Conservation (phyloP, 805 yeast genomes). For the Isabelozyma pseudorhagii region DNA sequence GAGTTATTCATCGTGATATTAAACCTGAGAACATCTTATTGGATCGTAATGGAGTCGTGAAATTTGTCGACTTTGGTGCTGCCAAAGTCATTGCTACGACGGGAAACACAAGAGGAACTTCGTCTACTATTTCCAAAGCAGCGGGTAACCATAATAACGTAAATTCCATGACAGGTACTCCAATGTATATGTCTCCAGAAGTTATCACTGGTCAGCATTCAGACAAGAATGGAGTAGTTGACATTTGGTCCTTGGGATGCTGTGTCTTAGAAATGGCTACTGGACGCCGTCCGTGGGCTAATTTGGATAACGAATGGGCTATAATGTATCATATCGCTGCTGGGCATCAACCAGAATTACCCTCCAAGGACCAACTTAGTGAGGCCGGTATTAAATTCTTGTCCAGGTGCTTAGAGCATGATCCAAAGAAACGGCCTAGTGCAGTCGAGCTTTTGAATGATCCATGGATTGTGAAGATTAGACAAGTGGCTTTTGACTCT, state of each 20-base stretch:
- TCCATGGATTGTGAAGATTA: conserved; percentile 81
- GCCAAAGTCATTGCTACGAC: conserved; percentile 82
- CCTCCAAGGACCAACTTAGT: conserved; percentile 74
- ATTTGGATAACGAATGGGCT: conserved; percentile 95
- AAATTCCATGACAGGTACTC: conserved; percentile 80
- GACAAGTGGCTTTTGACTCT: conserved; percentile 63
- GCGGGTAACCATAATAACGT: conserved; percentile 22
- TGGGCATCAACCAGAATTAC: conserved; percentile 86
- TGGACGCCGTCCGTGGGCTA: conserved; percentile 95
- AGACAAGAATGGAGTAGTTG: conserved; percentile 65
- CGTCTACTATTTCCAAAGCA: conserved; percentile 6
- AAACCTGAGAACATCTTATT: conserved; percentile 91
- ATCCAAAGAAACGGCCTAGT: conserved; percentile 74
- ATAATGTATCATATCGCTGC: conserved; percentile 98
- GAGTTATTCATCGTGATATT: conserved; percentile 94
- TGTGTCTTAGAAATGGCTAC: conserved; percentile 96
- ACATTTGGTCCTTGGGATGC: conserved; percentile 97
- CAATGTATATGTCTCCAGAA: conserved; percentile 99
- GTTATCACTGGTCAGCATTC: conserved; percentile 74
- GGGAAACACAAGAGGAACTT: conserved; percentile 37
- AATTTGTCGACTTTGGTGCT: conserved; percentile 97
- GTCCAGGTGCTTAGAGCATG: conserved; percentile 72
- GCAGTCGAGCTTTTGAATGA: conserved; percentile 84
- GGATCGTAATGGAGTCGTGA: conserved; percentile 89
- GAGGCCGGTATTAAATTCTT: conserved; percentile 70